These are phyloP conservation scores for Fistulifera pelliculosa DNA, from an alignment of 108 stramenopile genomes.

Conservation along the genomic window DNA sequence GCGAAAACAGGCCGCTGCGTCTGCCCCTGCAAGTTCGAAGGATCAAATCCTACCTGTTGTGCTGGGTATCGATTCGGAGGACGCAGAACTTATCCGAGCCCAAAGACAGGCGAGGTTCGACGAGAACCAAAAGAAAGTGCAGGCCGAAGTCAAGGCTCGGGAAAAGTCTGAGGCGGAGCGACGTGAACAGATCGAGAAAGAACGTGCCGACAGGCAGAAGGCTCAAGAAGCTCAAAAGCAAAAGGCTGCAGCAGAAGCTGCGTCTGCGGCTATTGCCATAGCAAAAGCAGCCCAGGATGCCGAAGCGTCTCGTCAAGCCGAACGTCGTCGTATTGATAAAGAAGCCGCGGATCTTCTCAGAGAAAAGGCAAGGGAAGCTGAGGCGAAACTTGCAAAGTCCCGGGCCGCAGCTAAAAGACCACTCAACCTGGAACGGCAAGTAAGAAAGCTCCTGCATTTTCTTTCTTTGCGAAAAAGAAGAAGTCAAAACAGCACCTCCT, in stretches of 20 bases:
- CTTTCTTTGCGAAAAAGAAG: conserved; percentile 5
- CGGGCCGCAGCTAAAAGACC: conserved; percentile 11
- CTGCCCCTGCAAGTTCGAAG: neutral
- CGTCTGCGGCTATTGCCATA: conserved; percentile 8
- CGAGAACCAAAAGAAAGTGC: neutral
- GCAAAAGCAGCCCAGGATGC: conserved; percentile 46
- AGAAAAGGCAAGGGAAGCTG: conserved; percentile 48
- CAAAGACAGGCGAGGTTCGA: neutral
- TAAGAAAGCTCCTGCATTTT: conserved; percentile 7
- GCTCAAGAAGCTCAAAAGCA: conserved; percentile 3
- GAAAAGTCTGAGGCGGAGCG: neutral
- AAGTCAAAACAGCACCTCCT: conserved; percentile 14
- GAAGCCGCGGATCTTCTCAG: conserved; percentile 53
- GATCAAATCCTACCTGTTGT: neutral
- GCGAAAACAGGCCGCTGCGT: neutral
- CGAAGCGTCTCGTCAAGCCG: conserved; percentile 49
- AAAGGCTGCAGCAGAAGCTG: neutral
- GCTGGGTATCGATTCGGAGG: neutral
- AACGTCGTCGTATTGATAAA: conserved; percentile 47
- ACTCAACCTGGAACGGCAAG: conserved; percentile 7
- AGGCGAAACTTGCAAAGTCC: conserved; percentile 38
- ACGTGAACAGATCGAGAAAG: conserved; percentile 5
- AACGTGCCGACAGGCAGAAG: conserved; percentile 7
- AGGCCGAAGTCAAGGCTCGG: neutral
- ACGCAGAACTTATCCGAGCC: neutral